Evolutionary conservation across 345 rosid species (phyloP).

Genomic region (Adansonia digitata): DNA sequence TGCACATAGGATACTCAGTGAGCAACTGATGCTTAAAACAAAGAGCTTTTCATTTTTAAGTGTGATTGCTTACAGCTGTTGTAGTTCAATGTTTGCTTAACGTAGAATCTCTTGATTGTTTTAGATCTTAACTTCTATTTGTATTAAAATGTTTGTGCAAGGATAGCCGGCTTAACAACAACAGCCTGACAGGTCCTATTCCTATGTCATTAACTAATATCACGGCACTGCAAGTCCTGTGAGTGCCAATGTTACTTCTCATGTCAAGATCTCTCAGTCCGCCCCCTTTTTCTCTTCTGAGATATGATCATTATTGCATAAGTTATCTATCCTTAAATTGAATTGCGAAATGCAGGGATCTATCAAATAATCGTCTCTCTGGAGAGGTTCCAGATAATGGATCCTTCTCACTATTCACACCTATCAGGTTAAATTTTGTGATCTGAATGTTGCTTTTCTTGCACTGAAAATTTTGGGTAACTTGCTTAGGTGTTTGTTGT

Average conservation of each 20-base stretch:
- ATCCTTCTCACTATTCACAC: slow-evolving; percentile 95
- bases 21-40: background rate
- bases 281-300: background rate
- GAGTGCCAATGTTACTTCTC: slow-evolving; percentile 32
- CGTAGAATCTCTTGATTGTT: background rate
- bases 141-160: slow-evolving; percentile 31
- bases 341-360: slow-evolving; percentile 55
- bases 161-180: slow-evolving; percentile 94
- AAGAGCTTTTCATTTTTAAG: background rate
- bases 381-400: slow-evolving; percentile 97
- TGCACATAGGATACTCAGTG: background rate
- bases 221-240: slow-evolving; percentile 87
- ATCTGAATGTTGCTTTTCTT: slow-evolving; percentile 3
- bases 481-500: slow-evolving; percentile 16
- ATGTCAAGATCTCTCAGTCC: background rate
- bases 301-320: background rate
- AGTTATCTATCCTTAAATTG: slow-evolving; percentile 11
- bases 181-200: slow-evolving; percentile 69
- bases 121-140: background rate
- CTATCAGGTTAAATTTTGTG: slow-evolving; percentile 65
- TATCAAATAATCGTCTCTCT: slow-evolving; percentile 83
- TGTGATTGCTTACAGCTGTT: background rate
- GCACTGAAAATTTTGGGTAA: background rate
- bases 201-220: no score
- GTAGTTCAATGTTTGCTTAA: slow-evolving; percentile 2